These are phyloP conservation scores for Salvia splendens DNA, from an alignment of 257 asterid genomes.

Conservation along the genomic window DNA sequence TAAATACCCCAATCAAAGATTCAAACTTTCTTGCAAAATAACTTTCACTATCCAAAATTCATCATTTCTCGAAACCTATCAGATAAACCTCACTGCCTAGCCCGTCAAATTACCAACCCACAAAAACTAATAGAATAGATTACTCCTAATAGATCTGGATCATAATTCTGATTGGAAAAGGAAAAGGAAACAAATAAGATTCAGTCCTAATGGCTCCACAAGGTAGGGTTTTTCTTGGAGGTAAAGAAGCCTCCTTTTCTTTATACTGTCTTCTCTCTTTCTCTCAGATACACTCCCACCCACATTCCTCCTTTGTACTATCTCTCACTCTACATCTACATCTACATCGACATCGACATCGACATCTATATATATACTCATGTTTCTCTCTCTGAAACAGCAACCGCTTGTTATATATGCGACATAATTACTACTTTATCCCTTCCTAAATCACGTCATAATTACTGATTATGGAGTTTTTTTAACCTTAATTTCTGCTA, in stretches of 20 bases:
- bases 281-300: constrained; percentile 29
- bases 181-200: constrained; percentile 14
- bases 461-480: constrained; percentile 12
- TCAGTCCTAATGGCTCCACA: constrained; percentile 26
- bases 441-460: background rate
- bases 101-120: constrained; percentile 22
- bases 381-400: constrained; percentile 37
- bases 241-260: constrained; percentile 36
- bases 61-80: constrained; percentile 24
- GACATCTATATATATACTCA: background rate
- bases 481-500: constrained; percentile 1
- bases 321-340: constrained; percentile 1
- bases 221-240: constrained; percentile 49
- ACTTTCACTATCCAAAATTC: constrained; percentile 27
- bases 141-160: constrained; percentile 47
- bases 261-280: constrained; percentile 25
- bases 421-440: constrained; percentile 29
- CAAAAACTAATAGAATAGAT: constrained; percentile 21
- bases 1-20: constrained; percentile 19
- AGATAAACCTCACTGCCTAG: constrained; percentile 29
- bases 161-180: constrained; percentile 17
- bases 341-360: no score
- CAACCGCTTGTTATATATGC: constrained; percentile 34
- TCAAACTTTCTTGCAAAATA: constrained; percentile 22
- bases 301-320: constrained; percentile 38